A percentile compares a stretch with the other conserved stretches of the same genome.
These are phyloP conservation scores for Scutellaria barbata DNA, from an alignment of 257 asterid genomes.

Conservation along the genomic window DNA sequence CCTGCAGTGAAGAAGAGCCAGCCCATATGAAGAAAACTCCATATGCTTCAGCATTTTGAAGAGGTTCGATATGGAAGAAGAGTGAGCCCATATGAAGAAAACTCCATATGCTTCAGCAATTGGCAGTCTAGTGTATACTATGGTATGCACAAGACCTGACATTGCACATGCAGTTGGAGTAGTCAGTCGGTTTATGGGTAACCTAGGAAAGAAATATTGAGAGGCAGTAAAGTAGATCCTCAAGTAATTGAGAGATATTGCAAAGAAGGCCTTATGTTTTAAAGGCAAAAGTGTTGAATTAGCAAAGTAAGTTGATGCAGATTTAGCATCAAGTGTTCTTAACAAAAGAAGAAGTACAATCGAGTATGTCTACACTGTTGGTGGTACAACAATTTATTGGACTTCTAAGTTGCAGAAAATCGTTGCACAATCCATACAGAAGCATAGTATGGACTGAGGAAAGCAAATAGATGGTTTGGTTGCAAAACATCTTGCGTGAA, in stretches of 20 bases:
- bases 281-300: neutral
- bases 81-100: too few relatives aligned
- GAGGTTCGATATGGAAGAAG: too few relatives aligned
- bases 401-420: neutral
- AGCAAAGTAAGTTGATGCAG: neutral
- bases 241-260: too few relatives aligned
- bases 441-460: neutral
- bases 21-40: neutral
- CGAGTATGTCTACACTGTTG: neutral
- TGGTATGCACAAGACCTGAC: neutral
- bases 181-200: neutral
- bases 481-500: too few relatives aligned
- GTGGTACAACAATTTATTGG: neutral
- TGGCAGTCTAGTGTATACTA: neutral
- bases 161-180: slow-evolving; percentile 4
- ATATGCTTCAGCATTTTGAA: too few relatives aligned
- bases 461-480: neutral
- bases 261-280: neutral
- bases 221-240: neutral
- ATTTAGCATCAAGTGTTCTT: neutral
- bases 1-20: neutral
- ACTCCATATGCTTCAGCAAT: too few relatives aligned
- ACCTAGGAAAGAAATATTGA: neutral
- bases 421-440: neutral
- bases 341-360: neutral